Evolutionary conservation across 441 rosid species (phyloP).

Genomic region (Theobroma grandiflorum): DNA sequence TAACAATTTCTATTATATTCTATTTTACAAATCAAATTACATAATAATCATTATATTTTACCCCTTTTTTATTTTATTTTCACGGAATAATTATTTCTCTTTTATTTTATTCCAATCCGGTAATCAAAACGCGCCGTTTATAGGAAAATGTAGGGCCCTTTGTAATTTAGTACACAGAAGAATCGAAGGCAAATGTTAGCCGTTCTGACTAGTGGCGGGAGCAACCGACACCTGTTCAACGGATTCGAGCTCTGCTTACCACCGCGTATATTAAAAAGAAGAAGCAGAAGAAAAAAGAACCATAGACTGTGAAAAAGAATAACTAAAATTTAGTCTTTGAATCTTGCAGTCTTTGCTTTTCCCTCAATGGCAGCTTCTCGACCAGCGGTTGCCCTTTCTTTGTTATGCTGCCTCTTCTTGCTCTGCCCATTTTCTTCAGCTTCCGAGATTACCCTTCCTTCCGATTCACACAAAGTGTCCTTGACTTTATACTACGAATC

Average conservation of each 20-base stretch:
- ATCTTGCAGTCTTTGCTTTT: background rate
- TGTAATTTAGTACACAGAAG: background rate
- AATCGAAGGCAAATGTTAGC: background rate
- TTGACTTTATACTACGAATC: slow-evolving; percentile 80
- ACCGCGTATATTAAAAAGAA: too few species aligned
- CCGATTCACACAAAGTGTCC: slow-evolving; percentile 52
- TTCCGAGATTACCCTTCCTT: slow-evolving; percentile 32
- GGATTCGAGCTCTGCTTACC: background rate
- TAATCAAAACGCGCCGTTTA: too few species aligned
- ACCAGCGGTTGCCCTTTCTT: slow-evolving; percentile 20
- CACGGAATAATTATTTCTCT: too few species aligned
- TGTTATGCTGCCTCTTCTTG: slow-evolving; percentile 30
- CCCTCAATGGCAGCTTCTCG: slow-evolving; percentile 35
- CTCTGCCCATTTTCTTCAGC: slow-evolving; percentile 27
- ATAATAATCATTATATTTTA: too few species aligned
- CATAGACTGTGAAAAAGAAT: background rate
- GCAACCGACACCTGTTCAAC: background rate
- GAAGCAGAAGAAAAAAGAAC: background rate
- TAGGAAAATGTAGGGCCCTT: background rate
- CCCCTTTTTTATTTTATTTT: too few species aligned
- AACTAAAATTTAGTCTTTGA: background rate
- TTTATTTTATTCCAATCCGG: too few species aligned
- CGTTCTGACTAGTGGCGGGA: background rate
- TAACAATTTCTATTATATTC: too few species aligned
- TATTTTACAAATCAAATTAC: too few species aligned